A percentile compares a stretch with the other conserved stretches of the same genome.
These are phyloP conservation scores for Rauvolfia tetraphylla DNA, from an alignment of 257 asterid genomes.

Conservation along the genomic window DNA sequence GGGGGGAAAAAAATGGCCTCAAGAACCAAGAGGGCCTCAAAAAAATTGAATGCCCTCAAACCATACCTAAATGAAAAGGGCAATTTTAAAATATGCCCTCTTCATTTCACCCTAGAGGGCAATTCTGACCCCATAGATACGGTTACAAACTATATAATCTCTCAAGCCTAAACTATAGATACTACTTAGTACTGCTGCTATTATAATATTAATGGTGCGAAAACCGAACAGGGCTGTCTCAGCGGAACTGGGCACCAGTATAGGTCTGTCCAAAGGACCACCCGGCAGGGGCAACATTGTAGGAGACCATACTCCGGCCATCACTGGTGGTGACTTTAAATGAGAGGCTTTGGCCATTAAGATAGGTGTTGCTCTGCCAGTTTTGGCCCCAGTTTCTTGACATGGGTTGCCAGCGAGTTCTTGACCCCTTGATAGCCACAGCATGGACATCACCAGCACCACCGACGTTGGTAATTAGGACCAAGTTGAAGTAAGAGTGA, in stretches of 20 bases:
- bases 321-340: conserved; percentile 82
- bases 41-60: conserved; percentile 23
- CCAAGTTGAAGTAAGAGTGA: conserved; percentile 81
- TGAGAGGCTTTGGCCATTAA: conserved; percentile 79
- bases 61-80: conserved; percentile 23
- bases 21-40: conserved; percentile 20
- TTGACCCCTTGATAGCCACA: conserved; percentile 70
- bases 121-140: neutral
- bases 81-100: conserved; percentile 49
- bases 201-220: too few species aligned
- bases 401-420: conserved; percentile 77
- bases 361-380: conserved; percentile 75
- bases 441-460: conserved; percentile 86
- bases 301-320: conserved; percentile 59
- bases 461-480: conserved; percentile 77
- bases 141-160: neutral
- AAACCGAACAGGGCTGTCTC: neutral
- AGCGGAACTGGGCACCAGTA: conserved; percentile 71
- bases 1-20: conserved; percentile 15
- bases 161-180: neutral
- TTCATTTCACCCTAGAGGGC: conserved; percentile 17
- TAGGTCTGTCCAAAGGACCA: conserved; percentile 92
- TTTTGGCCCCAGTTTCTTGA: conserved; percentile 93
- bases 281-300: conserved; percentile 60
- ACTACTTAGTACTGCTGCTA: too few species aligned